Evolutionary conservation across 129 eudicot species (phyloP), one percentile per base, ranked within the genome.

Genomic region (Pseudognaphalium luteoalbum): DNA sequence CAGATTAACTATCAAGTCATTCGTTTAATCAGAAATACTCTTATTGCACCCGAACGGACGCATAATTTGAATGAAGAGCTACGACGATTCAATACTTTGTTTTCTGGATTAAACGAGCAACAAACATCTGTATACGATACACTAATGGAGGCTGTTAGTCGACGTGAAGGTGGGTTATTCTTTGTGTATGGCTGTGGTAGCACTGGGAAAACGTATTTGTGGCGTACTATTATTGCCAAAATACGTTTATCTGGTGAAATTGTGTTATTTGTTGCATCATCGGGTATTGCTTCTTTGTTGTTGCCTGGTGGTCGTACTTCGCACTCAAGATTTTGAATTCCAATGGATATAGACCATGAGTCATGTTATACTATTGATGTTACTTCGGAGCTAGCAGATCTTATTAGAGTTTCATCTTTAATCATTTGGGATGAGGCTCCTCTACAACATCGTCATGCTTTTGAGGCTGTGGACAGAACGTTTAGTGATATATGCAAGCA

Each of bases 381-480:
- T 5, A 32, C 6, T 6, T 44, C 60, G 0, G 59, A 69, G 1
- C 73, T 69, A 5, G 59, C 59, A 0, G 50, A 44, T 4, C 12
- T 22, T 25, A 25, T 25, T 25, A 25, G 28, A 25, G 28, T 25
- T 25, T 0, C 28, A 25, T 25, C 28, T 25, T 25, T 25, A 25
- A 25, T 25, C 28, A 70, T 44, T 2, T 47, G 74, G 74, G 41
- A 70, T 7, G 74, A 47, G 21, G 74, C 74, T 0, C 74, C 74
- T 10, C 47, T 70, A 16, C 41, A 70, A 28, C 60, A 70, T 25
- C 22, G 61, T 1, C 9, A 70, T 70, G 37, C 10, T 12, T 70
- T 70, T 70, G 74, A 70, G 15, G 74, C 22, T 22, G 42, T 70
- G 28, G 74, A 70, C 47, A 6, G 28, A 5, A 44, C 15, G 3